A percentile compares a stretch with the other conserved stretches of the same genome.
Conservation (phyloP, 1,139 yeast genomes). For the Saccharomycopsis crataegensis region DNA sequence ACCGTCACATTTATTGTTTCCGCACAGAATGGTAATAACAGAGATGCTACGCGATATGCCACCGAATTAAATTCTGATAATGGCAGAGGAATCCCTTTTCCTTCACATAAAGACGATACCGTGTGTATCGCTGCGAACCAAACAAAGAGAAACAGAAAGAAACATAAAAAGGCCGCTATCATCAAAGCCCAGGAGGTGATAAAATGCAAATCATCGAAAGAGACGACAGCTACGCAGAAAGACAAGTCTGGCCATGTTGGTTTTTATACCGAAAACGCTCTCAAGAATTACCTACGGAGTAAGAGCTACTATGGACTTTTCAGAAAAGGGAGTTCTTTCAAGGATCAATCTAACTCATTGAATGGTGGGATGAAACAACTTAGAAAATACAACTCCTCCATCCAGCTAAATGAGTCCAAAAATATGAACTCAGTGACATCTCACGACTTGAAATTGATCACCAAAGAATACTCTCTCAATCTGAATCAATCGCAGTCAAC, state of each 20-base stretch:
- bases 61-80: slow-evolving; percentile 64
- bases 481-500: background rate
- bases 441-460: background rate
- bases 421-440: background rate
- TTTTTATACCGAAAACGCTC: slow-evolving; percentile 8
- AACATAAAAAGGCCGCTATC: slow-evolving; percentile 22
- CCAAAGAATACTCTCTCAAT: background rate
- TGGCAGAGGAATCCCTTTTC: slow-evolving; percentile 57
- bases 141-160: slow-evolving; percentile 26
- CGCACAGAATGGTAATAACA: slow-evolving; percentile 56
- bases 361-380: background rate
- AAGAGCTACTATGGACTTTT: background rate
- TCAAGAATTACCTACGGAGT: background rate
- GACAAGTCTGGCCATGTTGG: slow-evolving; percentile 20
- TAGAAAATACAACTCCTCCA: slow-evolving; percentile 7
- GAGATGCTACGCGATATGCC: slow-evolving; percentile 70
- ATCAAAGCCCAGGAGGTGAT: slow-evolving; percentile 19
- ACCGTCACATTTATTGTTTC: slow-evolving; percentile 50
- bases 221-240: background rate
- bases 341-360: background rate
- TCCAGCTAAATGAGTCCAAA: background rate
- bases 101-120: slow-evolving; percentile 45
- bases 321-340: background rate
- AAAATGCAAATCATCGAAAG: no score
- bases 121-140: slow-evolving; percentile 61